These are phyloP conservation scores for Aquilaria sinensis DNA, from an alignment of 345 rosid species.

Conservation along the genomic window DNA sequence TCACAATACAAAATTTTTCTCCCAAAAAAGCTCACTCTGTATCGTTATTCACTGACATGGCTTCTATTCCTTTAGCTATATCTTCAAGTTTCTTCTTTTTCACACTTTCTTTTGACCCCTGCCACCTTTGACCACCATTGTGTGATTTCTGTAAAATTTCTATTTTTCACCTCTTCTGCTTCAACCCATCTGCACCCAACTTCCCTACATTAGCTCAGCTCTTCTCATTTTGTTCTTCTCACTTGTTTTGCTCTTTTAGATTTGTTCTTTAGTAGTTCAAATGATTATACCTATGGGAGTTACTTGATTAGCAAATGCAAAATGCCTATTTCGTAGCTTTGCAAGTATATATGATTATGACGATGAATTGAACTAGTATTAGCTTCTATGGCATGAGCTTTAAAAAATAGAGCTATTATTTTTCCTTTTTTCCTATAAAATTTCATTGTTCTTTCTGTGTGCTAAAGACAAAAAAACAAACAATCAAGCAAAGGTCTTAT, in stretches of 20 bases:
- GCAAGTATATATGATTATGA: too few species aligned
- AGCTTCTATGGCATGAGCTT: too few species aligned
- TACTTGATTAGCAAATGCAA: neutral
- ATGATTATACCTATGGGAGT: neutral
- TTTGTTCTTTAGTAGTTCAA: neutral
- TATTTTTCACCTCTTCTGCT: slow-evolving; percentile 7
- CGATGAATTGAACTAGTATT: too few species aligned
- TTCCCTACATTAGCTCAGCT: neutral
- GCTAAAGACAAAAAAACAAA: too few species aligned
- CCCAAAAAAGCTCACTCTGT: slow-evolving; percentile 19
- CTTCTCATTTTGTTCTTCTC: neutral
- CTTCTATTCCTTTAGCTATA: neutral
- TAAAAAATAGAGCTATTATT: too few species aligned
- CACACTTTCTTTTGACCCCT: slow-evolving; percentile 9
- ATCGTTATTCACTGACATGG: neutral
- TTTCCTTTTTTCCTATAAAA: too few species aligned
- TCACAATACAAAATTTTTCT: slow-evolving; percentile 16
- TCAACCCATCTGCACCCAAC: slow-evolving; percentile 10
- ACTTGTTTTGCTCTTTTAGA: neutral
- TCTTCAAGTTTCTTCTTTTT: neutral
- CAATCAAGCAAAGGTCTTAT: too few species aligned
- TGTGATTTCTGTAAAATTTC: slow-evolving; percentile 37
- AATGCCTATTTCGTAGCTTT: neutral
- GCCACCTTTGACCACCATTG: slow-evolving; percentile 32
- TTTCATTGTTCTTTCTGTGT: too few species aligned